phyloP scores from a whole-genome alignment of 2,329 filamentous ascomycete genomes.

The Xylariaceae sp. region DNA sequence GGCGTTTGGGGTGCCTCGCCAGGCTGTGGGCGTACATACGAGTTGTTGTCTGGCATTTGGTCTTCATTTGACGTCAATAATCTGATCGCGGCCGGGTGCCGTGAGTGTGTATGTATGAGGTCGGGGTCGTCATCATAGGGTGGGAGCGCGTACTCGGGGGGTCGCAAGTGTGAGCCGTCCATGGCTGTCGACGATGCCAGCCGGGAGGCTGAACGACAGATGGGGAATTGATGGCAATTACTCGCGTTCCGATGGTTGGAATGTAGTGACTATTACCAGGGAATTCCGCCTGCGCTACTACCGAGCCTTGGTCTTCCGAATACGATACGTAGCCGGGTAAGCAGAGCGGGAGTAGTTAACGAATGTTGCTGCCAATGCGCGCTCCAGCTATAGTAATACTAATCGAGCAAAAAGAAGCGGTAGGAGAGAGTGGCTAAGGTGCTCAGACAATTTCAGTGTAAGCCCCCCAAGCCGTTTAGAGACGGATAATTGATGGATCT shows the following conservation, averaged over 20 bases:
- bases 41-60: slow-evolving; percentile 39
- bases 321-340: no score
- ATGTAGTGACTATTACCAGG: slow-evolving; percentile 8
- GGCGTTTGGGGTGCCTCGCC: slow-evolving; percentile 20
- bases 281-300: not conserved
- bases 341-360: not conserved
- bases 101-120: slow-evolving; percentile 39
- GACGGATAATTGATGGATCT: not conserved
- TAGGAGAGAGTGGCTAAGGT: not conserved
- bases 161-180: slow-evolving; percentile 48
- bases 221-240: slow-evolving; percentile 4
- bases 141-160: slow-evolving; percentile 54
- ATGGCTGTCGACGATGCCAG: slow-evolving; percentile 32
- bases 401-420: not conserved
- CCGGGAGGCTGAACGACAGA: not conserved
- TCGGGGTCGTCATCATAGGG: slow-evolving; percentile 52
- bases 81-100: slow-evolving; percentile 49
- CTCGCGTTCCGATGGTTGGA: slow-evolving; percentile 10
- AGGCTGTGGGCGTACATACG: slow-evolving; percentile 47
- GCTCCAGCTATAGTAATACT: not conserved
- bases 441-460: not conserved
- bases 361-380: slow-evolving; percentile 3
- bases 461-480: not conserved
- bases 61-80: slow-evolving; percentile 60
- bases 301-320: no score